phyloP scores from a whole-genome alignment of 2,329 filamentous ascomycete genomes.

The Exophiala xenobiotica region DNA sequence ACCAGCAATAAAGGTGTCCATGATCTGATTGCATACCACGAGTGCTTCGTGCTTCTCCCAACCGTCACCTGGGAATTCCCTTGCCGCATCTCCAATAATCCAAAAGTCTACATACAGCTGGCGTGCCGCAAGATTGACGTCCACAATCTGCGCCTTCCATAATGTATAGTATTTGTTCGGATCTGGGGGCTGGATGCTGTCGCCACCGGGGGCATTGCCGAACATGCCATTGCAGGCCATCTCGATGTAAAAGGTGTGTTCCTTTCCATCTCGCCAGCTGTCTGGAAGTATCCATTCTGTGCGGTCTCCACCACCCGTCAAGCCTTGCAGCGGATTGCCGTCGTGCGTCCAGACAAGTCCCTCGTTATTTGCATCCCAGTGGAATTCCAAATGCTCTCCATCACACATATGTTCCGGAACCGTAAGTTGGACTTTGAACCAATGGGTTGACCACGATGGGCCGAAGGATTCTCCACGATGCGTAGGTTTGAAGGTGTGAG shows the following conservation, averaged over 20 bases:
- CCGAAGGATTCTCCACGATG: constrained; percentile 78
- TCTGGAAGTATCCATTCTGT: constrained; percentile 88
- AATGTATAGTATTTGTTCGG: constrained; percentile 81
- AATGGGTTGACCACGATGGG: constrained; percentile 95
- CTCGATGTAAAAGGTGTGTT: constrained; percentile 90
- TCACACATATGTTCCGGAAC: constrained; percentile 70
- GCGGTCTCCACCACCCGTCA: constrained; percentile 86
- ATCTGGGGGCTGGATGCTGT: constrained; percentile 82
- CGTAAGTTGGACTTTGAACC: constrained; percentile 83
- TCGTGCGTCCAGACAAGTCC: constrained; percentile 91
- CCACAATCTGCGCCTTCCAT: constrained; percentile 77
- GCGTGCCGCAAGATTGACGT: constrained; percentile 81
- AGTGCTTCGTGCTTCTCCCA: constrained; percentile 87
- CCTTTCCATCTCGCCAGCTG: constrained; percentile 76
- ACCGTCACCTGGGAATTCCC: constrained; percentile 84
- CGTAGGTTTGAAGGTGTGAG: constrained; percentile 73
- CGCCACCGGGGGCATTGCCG: constrained; percentile 81
- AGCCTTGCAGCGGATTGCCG: constrained; percentile 84
- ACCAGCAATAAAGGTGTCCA: constrained; percentile 82
- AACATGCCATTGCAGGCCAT: constrained; percentile 99
- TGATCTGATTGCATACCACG: constrained; percentile 80
- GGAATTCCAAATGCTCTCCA: constrained; percentile 84
- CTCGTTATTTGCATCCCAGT: constrained; percentile 95
- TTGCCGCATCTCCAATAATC: constrained; percentile 88
- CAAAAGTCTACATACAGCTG: constrained; percentile 88